These are phyloP conservation scores for Hymenoscyphus fructigenus DNA, from an alignment of 2,329 filamentous ascomycete genomes.

Conservation along the genomic window DNA sequence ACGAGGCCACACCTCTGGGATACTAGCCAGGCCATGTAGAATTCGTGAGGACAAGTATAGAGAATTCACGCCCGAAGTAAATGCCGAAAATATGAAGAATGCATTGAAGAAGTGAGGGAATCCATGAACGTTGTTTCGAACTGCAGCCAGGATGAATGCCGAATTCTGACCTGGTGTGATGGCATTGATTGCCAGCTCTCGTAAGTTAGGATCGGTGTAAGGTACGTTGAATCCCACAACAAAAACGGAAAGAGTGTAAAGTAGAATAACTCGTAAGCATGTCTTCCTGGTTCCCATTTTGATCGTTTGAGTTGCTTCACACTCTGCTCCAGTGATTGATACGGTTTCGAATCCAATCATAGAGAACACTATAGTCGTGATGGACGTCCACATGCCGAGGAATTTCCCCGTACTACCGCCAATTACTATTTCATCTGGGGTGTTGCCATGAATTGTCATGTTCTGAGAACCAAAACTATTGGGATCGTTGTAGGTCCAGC, in stretches of 20 bases:
- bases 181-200: constrained; percentile 15
- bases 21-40: constrained; percentile 44
- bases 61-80: constrained; percentile 43
- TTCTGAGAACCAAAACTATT: constrained; percentile 35
- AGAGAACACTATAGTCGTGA: constrained; percentile 43
- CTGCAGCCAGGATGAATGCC: constrained; percentile 42
- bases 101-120: constrained; percentile 45
- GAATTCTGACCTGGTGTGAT: constrained; percentile 36
- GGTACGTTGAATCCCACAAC: constrained; percentile 44
- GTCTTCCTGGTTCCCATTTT: constrained; percentile 46
- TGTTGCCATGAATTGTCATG: constrained; percentile 32
- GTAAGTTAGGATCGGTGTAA: constrained; percentile 37
- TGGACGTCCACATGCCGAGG: constrained; percentile 42
- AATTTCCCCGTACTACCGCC: constrained; percentile 36
- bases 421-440: constrained; percentile 19
- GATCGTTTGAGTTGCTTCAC: constrained; percentile 44
- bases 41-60: constrained; percentile 44
- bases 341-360: constrained; percentile 46
- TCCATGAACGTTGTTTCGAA: constrained; percentile 40
- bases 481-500: constrained; percentile 38
- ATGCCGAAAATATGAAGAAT: constrained; percentile 46
- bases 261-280: constrained; percentile 43
- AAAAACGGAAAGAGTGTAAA: constrained; percentile 44
- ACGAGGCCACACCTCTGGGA: constrained; percentile 41
- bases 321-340: constrained; percentile 45